Evolutionary conservation across 371 early-diverging fungal genomes (phyloP).

Genomic region (Syncephalis plumigaleata): DNA sequence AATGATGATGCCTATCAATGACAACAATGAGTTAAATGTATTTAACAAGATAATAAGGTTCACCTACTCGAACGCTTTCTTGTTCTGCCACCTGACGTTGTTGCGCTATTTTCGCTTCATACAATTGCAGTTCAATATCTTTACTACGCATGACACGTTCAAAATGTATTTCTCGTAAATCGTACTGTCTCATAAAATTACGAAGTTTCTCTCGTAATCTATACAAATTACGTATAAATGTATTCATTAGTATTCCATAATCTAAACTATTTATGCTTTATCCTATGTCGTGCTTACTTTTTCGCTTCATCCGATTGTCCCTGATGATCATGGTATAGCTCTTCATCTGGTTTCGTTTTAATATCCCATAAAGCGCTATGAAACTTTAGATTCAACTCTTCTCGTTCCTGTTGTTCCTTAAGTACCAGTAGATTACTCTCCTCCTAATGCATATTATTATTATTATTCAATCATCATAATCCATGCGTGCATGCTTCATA

Average conservation of each 20-base stretch:
- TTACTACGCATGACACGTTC: slow-evolving; percentile 23
- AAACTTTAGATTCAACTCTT: slow-evolving; percentile 23
- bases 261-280: neutral
- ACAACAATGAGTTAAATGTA: too few relatives aligned
- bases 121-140: slow-evolving; percentile 29
- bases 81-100: slow-evolving; percentile 18
- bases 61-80: slow-evolving; percentile 10
- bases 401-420: slow-evolving; percentile 20
- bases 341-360: slow-evolving; percentile 22
- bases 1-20: slow-evolving; percentile 9
- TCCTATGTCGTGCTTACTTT: slow-evolving; percentile 5
- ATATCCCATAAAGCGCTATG: slow-evolving; percentile 26
- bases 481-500: too few relatives aligned
- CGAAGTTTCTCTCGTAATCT: slow-evolving; percentile 28
- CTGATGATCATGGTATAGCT: slow-evolving; percentile 16
- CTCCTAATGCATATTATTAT: too few relatives aligned
- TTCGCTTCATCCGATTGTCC: slow-evolving; percentile 9
- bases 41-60: neutral
- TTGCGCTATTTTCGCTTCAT: slow-evolving; percentile 25
- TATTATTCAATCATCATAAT: too few relatives aligned
- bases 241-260: neutral
- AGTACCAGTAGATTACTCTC: slow-evolving; percentile 15
- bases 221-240: neutral
- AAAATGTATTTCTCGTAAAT: slow-evolving; percentile 34
- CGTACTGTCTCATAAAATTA: slow-evolving; percentile 32